phyloP scores from a whole-genome alignment of 148 eudicot genomes.

The Cornus florida region DNA sequence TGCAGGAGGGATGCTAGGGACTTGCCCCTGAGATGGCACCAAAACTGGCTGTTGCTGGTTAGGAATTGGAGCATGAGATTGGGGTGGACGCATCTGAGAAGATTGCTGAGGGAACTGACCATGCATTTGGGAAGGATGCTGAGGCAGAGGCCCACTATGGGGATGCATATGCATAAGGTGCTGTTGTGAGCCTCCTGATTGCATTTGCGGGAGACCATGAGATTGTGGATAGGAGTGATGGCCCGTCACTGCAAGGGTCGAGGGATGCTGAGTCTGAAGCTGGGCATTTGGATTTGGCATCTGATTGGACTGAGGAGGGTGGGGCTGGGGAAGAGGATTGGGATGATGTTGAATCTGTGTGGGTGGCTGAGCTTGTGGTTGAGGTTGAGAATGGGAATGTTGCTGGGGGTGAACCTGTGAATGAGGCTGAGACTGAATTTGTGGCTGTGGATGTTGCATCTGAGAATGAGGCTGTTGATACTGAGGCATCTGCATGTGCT shows the following conservation, averaged over 20 bases:
- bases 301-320: conserved; percentile 24
- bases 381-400: conserved; percentile 25
- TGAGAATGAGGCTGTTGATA: conserved; percentile 34
- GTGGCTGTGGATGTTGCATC: conserved; percentile 32
- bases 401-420: conserved; percentile 37
- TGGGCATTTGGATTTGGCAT: conserved; percentile 17
- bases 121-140: conserved; percentile 42
- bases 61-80: conserved; percentile 40
- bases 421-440: conserved; percentile 42
- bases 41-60: conserved; percentile 50
- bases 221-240: conserved; percentile 37
- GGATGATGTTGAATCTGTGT: conserved; percentile 45
- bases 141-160: conserved; percentile 44
- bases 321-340: conserved; percentile 29
- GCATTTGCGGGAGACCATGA: conserved; percentile 53
- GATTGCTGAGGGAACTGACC: conserved; percentile 62
- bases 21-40: conserved; percentile 52
- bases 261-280: conserved; percentile 23
- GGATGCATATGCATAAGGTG: conserved; percentile 33
- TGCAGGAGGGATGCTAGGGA: conserved; percentile 36
- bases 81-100: conserved; percentile 55
- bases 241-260: conserved; percentile 28
- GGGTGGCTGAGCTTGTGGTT: conserved; percentile 43
- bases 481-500: conserved; percentile 37
- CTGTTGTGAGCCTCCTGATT: conserved; percentile 43